Conservation (phyloP, 192 early-diverging fungal species). For the Coemansia sp. region DNA sequence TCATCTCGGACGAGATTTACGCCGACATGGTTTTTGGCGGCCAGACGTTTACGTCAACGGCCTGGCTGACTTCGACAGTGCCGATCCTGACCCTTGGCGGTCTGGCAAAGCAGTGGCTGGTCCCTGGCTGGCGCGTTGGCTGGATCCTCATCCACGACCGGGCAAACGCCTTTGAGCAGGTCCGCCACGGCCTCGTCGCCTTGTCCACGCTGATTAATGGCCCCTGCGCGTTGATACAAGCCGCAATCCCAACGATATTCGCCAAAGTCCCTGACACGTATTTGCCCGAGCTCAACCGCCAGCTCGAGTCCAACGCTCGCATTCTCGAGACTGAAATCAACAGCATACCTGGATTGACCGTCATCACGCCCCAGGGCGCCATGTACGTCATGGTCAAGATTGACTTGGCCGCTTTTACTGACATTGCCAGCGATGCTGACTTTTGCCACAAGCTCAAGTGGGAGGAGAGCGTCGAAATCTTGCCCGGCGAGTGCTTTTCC, state of each 20-base stretch:
- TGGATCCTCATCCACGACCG: constrained; percentile 84
- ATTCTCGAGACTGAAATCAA: constrained; percentile 60
- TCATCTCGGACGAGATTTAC: constrained; percentile 91
- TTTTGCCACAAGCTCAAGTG: constrained; percentile 77
- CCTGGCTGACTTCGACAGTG: constrained; percentile 73
- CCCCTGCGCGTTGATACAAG: constrained; percentile 75
- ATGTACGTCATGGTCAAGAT: constrained; percentile 92
- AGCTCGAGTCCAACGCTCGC: constrained; percentile 69
- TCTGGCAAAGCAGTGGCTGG: constrained; percentile 83
- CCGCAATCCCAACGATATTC: constrained; percentile 76
- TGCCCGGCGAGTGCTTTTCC: constrained; percentile 83
- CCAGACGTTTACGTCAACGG: constrained; percentile 62
- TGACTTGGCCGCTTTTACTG: constrained; percentile 64
- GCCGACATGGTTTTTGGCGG: constrained; percentile 79
- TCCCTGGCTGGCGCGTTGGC: constrained; percentile 92
- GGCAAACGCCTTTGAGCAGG: constrained; percentile 38
- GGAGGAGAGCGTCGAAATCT: constrained; percentile 80
- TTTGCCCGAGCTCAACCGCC: constrained; percentile 63
- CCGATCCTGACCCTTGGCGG: constrained; percentile 82
- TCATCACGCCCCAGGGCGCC: constrained; percentile 83
- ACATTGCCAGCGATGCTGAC: constrained; percentile 71
- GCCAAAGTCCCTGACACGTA: constrained; percentile 65
- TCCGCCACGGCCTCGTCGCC: constrained; percentile 69
- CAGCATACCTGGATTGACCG: constrained; percentile 67
- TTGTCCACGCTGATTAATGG: constrained; percentile 78